Conservation (phyloP, 225 moss, liverwort and hornwort genomes). For the Climacium dendroides region DNA sequence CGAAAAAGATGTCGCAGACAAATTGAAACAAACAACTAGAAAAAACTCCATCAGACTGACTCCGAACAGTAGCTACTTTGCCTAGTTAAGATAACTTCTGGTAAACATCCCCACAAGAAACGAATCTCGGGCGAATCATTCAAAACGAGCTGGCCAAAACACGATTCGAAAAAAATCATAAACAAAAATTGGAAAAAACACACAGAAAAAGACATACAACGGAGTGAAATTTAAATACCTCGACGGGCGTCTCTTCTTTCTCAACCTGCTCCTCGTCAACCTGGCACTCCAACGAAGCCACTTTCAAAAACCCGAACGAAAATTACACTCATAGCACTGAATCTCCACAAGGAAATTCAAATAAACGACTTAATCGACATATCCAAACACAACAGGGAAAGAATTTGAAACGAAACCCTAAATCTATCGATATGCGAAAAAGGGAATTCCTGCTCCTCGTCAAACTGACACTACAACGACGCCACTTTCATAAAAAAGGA, state of each 20-base stretch:
- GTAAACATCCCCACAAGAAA: not conserved
- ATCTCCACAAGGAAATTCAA: not conserved
- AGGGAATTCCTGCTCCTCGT: not conserved
- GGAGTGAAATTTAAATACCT: not conserved
- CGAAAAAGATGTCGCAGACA: not conserved
- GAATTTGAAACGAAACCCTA: slow-evolving; percentile 1
- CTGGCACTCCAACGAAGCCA: not conserved
- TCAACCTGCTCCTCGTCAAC: slow-evolving; percentile 11
- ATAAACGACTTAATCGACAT: not conserved
- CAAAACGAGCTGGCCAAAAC: not conserved
- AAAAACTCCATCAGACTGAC: not conserved
- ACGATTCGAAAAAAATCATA: not conserved
- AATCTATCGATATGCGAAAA: not conserved
- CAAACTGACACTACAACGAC: not conserved
- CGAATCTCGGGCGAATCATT: not conserved
- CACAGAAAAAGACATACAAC: not conserved
- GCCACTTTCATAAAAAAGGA: not conserved
- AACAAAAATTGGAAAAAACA: not conserved
- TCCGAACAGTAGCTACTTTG: not conserved
- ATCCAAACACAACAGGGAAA: not conserved
- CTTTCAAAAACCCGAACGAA: not conserved
- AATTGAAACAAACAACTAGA: not conserved
- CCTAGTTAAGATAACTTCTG: not conserved
- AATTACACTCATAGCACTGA: not conserved
- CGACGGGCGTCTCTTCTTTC: not conserved